Percentiles rank a stretch among this genome's conserved stretches.
Conservation (phyloP, 2,329 filamentous ascomycete genomes). For the Pezizomycotina sp. region DNA sequence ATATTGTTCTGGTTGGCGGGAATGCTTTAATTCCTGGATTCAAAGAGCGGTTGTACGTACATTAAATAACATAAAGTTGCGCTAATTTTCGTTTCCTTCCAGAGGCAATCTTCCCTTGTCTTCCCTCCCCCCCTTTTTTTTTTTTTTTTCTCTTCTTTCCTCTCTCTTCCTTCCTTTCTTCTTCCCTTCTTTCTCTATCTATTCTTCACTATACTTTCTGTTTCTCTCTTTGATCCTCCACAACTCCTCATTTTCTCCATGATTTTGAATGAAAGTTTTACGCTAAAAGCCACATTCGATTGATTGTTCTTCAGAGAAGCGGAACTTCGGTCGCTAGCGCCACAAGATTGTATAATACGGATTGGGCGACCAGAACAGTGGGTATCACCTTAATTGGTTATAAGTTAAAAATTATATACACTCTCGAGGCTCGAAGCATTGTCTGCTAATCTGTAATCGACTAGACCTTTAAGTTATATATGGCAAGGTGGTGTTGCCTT, state of each 20-base stretch:
- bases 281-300: not conserved
- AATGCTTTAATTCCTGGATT: constrained; percentile 69
- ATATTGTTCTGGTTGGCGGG: constrained; percentile 77
- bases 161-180: constrained; percentile 13
- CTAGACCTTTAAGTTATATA: constrained; percentile 53
- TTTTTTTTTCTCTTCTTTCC: not conserved
- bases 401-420: constrained; percentile 3
- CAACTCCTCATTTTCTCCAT: too few relatives aligned
- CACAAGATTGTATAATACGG: constrained; percentile 61
- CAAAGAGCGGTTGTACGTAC: constrained; percentile 49
- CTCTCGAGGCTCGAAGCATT: constrained; percentile 6
- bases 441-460: not conserved
- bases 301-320: constrained; percentile 33
- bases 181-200: too few relatives aligned
- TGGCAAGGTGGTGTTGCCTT: constrained; percentile 75
- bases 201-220: too few relatives aligned
- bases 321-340: constrained; percentile 55
- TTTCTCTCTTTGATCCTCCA: too few relatives aligned
- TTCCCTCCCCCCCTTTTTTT: not conserved
- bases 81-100: not conserved
- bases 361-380: constrained; percentile 51
- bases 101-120: not conserved
- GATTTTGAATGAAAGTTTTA: too few relatives aligned
- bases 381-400: constrained; percentile 23
- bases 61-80: not conserved